Evolutionary conservation across 148 eudicot genomes (phyloP), one percentile per base, ranked within the genome.

Genomic region (Camellia granthamiana): DNA sequence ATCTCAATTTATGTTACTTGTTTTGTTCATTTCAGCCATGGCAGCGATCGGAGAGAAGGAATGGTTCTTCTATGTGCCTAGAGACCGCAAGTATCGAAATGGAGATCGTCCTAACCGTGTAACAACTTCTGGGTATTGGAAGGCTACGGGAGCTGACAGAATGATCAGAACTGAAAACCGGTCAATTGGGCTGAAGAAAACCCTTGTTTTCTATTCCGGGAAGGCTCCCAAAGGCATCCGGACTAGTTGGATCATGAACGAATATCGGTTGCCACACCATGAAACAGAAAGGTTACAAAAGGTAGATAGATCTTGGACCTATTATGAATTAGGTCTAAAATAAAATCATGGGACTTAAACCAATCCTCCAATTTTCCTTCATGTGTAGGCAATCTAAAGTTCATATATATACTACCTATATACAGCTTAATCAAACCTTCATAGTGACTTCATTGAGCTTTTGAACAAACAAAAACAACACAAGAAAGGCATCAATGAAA

Each of bases 31-130:
- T 14, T 15, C 80, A 94, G 98, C 95, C 11, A 72, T 94, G 86
- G 98, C 98, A 7, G 95, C 98, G 4, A 92, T 94, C 68, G 98
- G 97, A 43, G 98, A 94, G 84, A 92, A 94, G 52, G 98, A 94
- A 75, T 94, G 98, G 98, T 94, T 82, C 82, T 94, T 94, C 83
- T 94, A 91, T 79, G 97, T 92, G 70, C 98, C 98, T 23, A 89
- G 98, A 72, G 98, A 94, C 58, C 72, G 92, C 69, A 94, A 94
- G 88, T 94, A 94, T 46, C 65, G 97, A 6, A 94, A 94, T 18
- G 98, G 98, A 42, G 98, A 94, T 74, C 56, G 98, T 78, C 98
- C 98, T 0, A 94, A 94, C 70, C 88, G 97, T 2, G 97, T 92
- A 44, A 92, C 98, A 0, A 91, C 95, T 15, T 94, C 98, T 0